phyloP scores from a whole-genome alignment of 306 rosid species.

The Morella rubra region DNA sequence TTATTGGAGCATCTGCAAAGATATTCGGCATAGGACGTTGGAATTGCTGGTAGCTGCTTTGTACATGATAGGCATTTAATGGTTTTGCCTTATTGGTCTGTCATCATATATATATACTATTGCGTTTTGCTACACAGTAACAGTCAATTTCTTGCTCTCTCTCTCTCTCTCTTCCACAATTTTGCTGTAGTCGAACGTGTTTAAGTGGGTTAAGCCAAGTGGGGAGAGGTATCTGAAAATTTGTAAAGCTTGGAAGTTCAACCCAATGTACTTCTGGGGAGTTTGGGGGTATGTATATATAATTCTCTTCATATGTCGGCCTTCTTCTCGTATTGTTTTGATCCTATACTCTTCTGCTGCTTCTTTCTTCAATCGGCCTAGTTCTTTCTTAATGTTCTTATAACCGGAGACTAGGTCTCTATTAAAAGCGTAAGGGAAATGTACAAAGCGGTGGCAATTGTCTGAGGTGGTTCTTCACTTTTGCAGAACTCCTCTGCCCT shows the following conservation, averaged over 20 bases:
- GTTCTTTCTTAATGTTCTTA: neutral
- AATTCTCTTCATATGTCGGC: neutral
- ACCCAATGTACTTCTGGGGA: constrained; percentile 87
- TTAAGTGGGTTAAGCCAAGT: constrained; percentile 87
- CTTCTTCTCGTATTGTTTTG: neutral
- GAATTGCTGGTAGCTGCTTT: neutral
- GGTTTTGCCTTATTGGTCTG: neutral
- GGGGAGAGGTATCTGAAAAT: constrained; percentile 62
- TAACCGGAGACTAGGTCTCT: neutral
- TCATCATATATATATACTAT: neutral
- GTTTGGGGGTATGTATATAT: constrained; percentile 62
- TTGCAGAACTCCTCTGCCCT: constrained; percentile 80
- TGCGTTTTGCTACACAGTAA: constrained; percentile 2
- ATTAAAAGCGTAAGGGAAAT: neutral
- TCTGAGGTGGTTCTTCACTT: constrained; percentile 1
- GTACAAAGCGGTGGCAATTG: neutral
- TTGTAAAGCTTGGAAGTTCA: constrained; percentile 71
- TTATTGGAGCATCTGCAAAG: constrained; percentile 6
- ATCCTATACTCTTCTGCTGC: constrained; percentile 4
- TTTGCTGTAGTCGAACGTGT: constrained; percentile 60
- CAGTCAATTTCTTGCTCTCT: constrained; percentile 22
- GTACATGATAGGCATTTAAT: neutral
- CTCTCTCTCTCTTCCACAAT: constrained; percentile 18
- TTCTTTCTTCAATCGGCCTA: neutral
- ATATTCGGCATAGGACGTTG: neutral